These are phyloP conservation scores for Vitis cinerea DNA, from an alignment of 164 flowering plant species.

Conservation along the genomic window DNA sequence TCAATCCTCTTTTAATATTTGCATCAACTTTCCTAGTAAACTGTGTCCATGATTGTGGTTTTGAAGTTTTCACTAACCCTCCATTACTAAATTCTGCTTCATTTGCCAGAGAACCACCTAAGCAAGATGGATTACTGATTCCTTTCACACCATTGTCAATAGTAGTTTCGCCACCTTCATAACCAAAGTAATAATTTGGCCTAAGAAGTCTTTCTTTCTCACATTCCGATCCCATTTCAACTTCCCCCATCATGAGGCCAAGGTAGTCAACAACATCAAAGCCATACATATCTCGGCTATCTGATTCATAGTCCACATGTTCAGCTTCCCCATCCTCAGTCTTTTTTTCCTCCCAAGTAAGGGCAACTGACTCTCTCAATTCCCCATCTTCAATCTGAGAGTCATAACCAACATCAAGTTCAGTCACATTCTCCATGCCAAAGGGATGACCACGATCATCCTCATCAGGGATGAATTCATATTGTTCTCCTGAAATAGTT, in stretches of 20 bases:
- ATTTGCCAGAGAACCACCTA: conserved; percentile 1
- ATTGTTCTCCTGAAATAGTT: conserved; percentile 1
- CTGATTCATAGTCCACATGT: conserved; percentile 61
- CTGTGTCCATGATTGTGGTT: conserved; percentile 1
- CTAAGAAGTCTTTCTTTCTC: conserved; percentile 17
- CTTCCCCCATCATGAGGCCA: conserved; percentile 18
- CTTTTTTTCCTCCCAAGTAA: conserved; percentile 47
- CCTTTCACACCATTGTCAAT: conserved; percentile 1
- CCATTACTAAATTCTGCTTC: conserved; percentile 6
- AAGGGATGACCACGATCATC: conserved; percentile 19
- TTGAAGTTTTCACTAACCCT: conserved; percentile 6
- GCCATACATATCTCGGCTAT: conserved; percentile 28
- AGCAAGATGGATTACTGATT: background rate
- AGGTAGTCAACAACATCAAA: conserved; percentile 28
- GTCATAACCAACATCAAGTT: conserved; percentile 54
- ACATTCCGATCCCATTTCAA: conserved; percentile 20
- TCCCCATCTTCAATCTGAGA: conserved; percentile 82
- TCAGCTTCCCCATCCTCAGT: conserved; percentile 50
- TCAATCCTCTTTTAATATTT: conserved; percentile 15
- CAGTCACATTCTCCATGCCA: conserved; percentile 15
- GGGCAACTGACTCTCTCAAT: conserved; percentile 44
- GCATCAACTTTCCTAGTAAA: conserved; percentile 5
- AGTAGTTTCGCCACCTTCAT: background rate
- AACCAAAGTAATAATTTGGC: conserved; percentile 11
- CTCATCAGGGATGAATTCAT: conserved; percentile 13